Evolutionary conservation across 148 eudicot species (phyloP), one percentile per base, ranked within the genome.

Genomic region (Vaccinium vitisidaea): DNA sequence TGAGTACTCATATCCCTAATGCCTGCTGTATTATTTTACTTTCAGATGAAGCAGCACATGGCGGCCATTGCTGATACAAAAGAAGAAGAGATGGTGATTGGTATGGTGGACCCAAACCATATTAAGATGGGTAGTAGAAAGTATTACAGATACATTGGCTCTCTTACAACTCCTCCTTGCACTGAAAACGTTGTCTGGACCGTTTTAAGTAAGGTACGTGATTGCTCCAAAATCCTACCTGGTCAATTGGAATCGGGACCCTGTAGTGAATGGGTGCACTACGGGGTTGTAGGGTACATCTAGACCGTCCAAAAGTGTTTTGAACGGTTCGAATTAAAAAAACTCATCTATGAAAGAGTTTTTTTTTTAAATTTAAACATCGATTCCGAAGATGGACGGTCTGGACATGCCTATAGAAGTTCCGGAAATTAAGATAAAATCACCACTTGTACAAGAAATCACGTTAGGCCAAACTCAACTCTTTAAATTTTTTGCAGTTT

Each of bases 121-220:
- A 59, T 88, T 8, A 75, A 80, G 39, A 52, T 91, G 3, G 86
- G 84, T 6, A 88, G 84, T 56, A 76, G 85, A 83, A 84, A 83
- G 58, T 87, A 90, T 50, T 90, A 90, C 18, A 69, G 91, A 8
- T 88, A 90, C 84, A 87, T 89, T 39, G 92, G 92, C 73, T 90
- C 92, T 49, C 88, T 90, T 32, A 90, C 92, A 1, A 69, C 54
- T 81, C 92, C 92, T 56, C 91, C 88, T 18, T 90, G 92, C 83
- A 76, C 86, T 23, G 76, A 90, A 86, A 32, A 85, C 69, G 85
- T 90, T 77, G 71, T 77, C 23, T 90, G 92, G 92, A 86, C 88
- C 25, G 86, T 90, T n/a, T 67, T 80, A 4, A 87, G 81, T 25
- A 76, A 86, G 89, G 91, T 90, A 75, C 6, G 46, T 32, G 43